phyloP scores from a whole-genome alignment of 257 asterid genomes.

The Solanum tarapatanum region DNA sequence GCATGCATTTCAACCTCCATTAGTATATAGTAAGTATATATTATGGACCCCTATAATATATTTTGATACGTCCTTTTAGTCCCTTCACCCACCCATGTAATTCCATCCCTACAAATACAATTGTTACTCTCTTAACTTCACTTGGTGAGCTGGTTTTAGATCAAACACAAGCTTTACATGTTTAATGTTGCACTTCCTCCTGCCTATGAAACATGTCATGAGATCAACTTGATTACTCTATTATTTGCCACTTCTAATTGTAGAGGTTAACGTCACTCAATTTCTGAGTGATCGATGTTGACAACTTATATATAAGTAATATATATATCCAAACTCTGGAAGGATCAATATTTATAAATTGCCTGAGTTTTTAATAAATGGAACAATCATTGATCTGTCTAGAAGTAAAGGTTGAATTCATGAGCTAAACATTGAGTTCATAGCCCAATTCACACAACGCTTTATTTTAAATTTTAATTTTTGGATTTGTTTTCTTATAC shows the following conservation, averaged over 20 bases:
- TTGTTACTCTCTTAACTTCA: neutral
- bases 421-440: no score
- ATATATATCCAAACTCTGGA: neutral
- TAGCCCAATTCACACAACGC: no score
- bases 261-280: neutral
- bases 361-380: neutral
- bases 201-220: neutral
- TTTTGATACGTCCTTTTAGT: neutral
- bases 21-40: neutral
- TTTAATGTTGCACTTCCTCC: neutral
- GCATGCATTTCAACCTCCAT: neutral
- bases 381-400: no score
- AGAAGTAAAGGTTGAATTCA: no score
- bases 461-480: no score
- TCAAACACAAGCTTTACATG: neutral
- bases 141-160: neutral
- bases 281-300: neutral
- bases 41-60: neutral
- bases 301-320: neutral
- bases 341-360: neutral
- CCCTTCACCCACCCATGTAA: neutral
- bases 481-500: no score
- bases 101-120: neutral
- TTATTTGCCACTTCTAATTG: neutral
- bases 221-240: neutral